Base-by-base conservation (phyloP, 345 rosid genomes). In the Isatis tinctoria region DNA sequence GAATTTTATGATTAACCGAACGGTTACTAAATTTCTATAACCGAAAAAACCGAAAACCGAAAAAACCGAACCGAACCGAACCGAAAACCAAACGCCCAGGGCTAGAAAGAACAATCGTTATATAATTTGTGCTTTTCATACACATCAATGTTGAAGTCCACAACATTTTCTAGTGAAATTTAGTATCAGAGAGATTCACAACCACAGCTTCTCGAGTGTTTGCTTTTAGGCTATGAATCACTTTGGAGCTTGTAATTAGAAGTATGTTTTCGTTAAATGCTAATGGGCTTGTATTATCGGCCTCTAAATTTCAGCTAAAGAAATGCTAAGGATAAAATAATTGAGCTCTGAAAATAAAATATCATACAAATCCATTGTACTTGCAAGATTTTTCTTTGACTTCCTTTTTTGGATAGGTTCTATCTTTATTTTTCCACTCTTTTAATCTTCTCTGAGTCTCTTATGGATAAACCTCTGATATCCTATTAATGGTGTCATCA, bases 381-480 rank as follows among this genome's bases (percentile, higher is more conserved):
- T 71, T 47, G 49, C 49, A 28, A 32, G 33, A 43, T 28, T 14
- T 22, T 40, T 40, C 10, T 14, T 37, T 58, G 53, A 41, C 26
- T 22, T 45, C 4, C 32, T 41, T 14, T 60, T n/a, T 18, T 32
- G 20, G 65, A 33, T 43, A 69, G 33, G 7, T 69, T 69, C 10
- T 28, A 44, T 44, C 14, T 58, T 20, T 47, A 24, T 28, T 59
- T 59, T n/a, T 36, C 8, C 12, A 28, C 61, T 24, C 57, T 51
- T 36, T 17, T 53, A 32, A 54, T 64, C 45, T 43, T 70, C 56
- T 58, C 12, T 20, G 35, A 20, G 58, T 70, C 35, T 59, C 65
- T 57, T 58, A 45, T 70, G 47, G 66, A 47, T 60, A 70, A 58
- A 54, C 57, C 67, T 58, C 22, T 70, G 40, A 72, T n/a, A 61